Conservation (phyloP, 495 filamentous ascomycete species). For the Neurospora sp. region DNA sequence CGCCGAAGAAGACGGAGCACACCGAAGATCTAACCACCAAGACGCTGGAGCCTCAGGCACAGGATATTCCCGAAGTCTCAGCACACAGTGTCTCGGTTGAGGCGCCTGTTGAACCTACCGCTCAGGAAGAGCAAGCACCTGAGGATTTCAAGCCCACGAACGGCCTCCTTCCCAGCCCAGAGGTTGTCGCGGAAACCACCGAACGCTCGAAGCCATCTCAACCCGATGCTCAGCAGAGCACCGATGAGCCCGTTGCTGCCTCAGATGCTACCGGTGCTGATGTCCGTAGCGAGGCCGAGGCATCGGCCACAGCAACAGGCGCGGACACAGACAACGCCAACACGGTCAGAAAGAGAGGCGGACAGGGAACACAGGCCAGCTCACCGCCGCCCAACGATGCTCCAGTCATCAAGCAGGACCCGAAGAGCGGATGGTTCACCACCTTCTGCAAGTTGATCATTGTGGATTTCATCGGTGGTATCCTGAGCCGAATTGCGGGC, state of each 20-base stretch:
- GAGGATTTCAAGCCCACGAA: background rate
- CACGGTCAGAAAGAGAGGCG: constrained; percentile 7
- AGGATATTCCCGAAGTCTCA: background rate
- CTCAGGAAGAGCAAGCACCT: background rate
- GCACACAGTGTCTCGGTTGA: background rate
- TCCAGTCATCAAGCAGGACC: constrained; percentile 2
- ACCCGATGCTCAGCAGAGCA: background rate
- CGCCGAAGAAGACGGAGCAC: background rate
- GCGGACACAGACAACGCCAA: constrained; percentile 1
- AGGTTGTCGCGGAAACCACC: background rate
- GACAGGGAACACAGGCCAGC: background rate
- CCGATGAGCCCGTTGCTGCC: background rate
- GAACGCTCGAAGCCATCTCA: background rate
- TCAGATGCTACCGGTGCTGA: background rate
- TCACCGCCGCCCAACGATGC: constrained; percentile 6
- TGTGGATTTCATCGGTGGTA: constrained; percentile 21
- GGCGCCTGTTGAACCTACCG: background rate
- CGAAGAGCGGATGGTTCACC: constrained; percentile 15
- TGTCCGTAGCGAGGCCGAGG: background rate
- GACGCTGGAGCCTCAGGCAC: background rate
- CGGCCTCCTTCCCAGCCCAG: background rate
- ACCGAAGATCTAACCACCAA: background rate
- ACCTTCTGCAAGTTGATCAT: constrained; percentile 21
- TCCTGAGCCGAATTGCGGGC: constrained; percentile 16
- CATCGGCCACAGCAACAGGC: background rate